Evolutionary conservation across 2,329 filamentous ascomycete species (phyloP), one percentile per base, ranked within the genome.

Genomic region (Ceratocystis colombiana): DNA sequence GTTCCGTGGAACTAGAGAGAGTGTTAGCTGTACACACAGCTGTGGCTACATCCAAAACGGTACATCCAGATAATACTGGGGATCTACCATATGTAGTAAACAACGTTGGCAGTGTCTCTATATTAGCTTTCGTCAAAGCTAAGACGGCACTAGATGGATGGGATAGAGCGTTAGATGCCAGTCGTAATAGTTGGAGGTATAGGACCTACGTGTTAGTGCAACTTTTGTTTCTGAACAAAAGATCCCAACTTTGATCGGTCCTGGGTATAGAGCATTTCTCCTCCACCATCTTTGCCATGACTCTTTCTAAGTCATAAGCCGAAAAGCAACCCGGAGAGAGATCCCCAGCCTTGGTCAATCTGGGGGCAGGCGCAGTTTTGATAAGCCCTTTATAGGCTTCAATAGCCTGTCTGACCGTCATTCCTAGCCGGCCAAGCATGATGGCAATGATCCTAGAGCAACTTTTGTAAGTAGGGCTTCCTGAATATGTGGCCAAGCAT

Each of bases 21-120:
- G 20, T 71, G 0, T 71, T 69, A 2, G 72, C 71, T 1, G 72
- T 71, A 1, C 69, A 73, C 17, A 71, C 72, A 1, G 72, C 72
- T 1, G 70, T 70, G 10, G 72, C 73, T 0, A 72, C 68, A n/a
- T 75, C 59, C 72, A 72, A 74, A 7, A 75, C 72, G 0, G 70
- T 68, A 63, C 71, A 74, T 45, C 41, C 61, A 7, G 69, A 12
- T 44, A 71, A 69, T 33, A 17, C 20, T 20, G 20, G 20, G 20
- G 20, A 20, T 20, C 1, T 22, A 22, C 72, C 70, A 57, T 73
- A 73, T 2, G 72, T 73, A 46, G 57, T 71, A 46, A 74, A 70
- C 1, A 74, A 68, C 0, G 69, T 72, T 0, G 66, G 66, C 1
- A 46, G 15, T 67, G 2, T 75, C n/a, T 53, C 48, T n/a, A 53